Percentiles rank a stretch among this genome's conserved stretches.
phyloP scores from a whole-genome alignment of 2,329 filamentous ascomycete genomes.

The Alternaria triticimaculans region DNA sequence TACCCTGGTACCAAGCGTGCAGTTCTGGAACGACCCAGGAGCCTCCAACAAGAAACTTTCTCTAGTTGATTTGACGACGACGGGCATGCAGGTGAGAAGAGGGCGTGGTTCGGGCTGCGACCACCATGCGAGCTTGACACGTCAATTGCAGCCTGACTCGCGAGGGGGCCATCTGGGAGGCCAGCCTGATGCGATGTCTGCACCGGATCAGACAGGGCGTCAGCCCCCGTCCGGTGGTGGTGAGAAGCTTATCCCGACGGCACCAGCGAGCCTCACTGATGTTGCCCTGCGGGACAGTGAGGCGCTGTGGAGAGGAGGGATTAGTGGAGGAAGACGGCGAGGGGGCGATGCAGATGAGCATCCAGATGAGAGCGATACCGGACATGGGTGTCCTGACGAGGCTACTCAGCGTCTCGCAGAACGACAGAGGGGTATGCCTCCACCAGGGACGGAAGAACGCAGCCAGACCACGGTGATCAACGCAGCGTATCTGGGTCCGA shows the following conservation, averaged over 20 bases:
- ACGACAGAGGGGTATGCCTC: constrained; percentile 3
- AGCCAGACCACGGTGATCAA: constrained; percentile 81
- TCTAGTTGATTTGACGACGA: constrained; percentile 67
- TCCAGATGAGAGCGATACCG: constrained; percentile 25
- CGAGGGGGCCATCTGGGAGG: constrained; percentile 15
- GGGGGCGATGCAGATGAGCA: constrained; percentile 27
- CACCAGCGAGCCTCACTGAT: constrained; percentile 28
- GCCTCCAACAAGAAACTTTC: constrained; percentile 66
- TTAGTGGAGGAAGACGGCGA: background rate
- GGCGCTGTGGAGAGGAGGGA: constrained; percentile 24
- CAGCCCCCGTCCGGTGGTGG: constrained; percentile 29
- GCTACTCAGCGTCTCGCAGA: constrained; percentile 11
- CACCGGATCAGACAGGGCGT: constrained; percentile 3
- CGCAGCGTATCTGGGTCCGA: constrained; percentile 74
- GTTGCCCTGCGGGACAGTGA: constrained; percentile 28
- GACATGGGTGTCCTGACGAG: constrained; percentile 24
- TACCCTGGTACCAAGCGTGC: constrained; percentile 55
- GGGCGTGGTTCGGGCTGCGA: constrained; percentile 42
- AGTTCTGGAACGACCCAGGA: constrained; percentile 67
- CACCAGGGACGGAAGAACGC: constrained; percentile 42
- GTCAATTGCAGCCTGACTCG: constrained; percentile 30
- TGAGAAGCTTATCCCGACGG: constrained; percentile 28
- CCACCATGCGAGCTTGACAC: constrained; percentile 27
- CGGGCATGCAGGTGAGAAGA: constrained; percentile 37
- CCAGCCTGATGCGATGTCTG: constrained; percentile 23